Conservation (phyloP, 768 basidiomycete species). For the Pleurotus pulmonarius region DNA sequence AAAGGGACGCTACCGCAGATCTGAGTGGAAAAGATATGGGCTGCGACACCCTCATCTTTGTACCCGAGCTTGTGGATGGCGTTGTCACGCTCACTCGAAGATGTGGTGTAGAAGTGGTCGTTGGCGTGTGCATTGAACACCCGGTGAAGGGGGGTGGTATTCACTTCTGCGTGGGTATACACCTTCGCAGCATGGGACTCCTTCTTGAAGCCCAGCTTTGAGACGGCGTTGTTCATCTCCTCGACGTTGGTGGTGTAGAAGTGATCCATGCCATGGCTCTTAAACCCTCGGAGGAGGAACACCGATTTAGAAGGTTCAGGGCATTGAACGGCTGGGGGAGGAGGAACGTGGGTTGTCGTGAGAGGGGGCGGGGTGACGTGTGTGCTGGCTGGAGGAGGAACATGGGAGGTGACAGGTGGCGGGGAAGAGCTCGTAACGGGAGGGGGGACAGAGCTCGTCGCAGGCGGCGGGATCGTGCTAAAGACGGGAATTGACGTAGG, state of each 20-base stretch:
- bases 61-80: slow-evolving; percentile 10
- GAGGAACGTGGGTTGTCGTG: background rate
- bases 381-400: background rate
- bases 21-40: slow-evolving; percentile 12
- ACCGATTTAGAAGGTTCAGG: background rate
- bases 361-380: background rate
- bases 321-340: background rate
- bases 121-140: slow-evolving; percentile 9
- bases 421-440: background rate
- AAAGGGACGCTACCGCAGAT: slow-evolving; percentile 12
- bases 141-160: slow-evolving; percentile 16
- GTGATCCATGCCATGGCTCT: slow-evolving; percentile 1
- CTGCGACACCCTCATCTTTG: slow-evolving; percentile 10
- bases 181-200: slow-evolving; percentile 4
- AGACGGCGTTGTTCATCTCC: background rate
- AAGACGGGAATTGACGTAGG: background rate
- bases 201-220: background rate
- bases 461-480: background rate
- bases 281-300: slow-evolving; percentile 6
- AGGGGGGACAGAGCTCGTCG: no score
- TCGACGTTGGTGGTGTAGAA: slow-evolving; percentile 1
- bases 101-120: slow-evolving; percentile 18
- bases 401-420: background rate
- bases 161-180: slow-evolving; percentile 3
- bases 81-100: slow-evolving; percentile 9